Percentiles rank a stretch among this genome's conserved stretches.
Conservation (phyloP, 1,284 basidiomycete genomes). For the Leccinum solheimii region DNA sequence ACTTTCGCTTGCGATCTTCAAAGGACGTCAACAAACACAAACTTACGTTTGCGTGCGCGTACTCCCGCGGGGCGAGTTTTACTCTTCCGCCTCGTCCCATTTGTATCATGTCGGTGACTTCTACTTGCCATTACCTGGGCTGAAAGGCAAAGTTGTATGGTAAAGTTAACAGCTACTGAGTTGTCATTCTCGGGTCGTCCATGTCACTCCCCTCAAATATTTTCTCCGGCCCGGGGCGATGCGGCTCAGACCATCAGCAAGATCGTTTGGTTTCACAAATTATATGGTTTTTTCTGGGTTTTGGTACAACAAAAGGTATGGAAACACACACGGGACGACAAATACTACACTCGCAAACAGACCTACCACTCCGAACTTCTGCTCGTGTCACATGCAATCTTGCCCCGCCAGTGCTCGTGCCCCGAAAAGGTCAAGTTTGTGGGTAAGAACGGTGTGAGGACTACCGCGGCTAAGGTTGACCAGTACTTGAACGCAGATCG, state of each 20-base stretch:
- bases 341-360: constrained; percentile 8
- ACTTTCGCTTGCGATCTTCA: constrained; percentile 80
- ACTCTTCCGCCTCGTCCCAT: too few species aligned
- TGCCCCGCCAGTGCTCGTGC: not conserved
- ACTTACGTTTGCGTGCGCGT: too few species aligned
- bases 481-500: not conserved
- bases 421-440: not conserved
- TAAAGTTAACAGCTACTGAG: too few species aligned
- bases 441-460: not conserved
- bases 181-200: too few species aligned
- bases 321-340: constrained; percentile 10
- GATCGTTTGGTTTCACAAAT: not conserved
- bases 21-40: not conserved
- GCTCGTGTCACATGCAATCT: constrained; percentile 13
- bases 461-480: not conserved
- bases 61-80: too few species aligned
- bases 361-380: constrained; percentile 13
- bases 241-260: too few species aligned
- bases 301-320: constrained; percentile 13
- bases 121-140: too few species aligned
- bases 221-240: too few species aligned
- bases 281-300: constrained; percentile 20
- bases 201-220: too few species aligned
- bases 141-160: too few species aligned
- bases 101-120: too few species aligned